Evolutionary conservation across 768 basidiomycete species (phyloP).

Genomic region (Collybiopsis confluens): DNA sequence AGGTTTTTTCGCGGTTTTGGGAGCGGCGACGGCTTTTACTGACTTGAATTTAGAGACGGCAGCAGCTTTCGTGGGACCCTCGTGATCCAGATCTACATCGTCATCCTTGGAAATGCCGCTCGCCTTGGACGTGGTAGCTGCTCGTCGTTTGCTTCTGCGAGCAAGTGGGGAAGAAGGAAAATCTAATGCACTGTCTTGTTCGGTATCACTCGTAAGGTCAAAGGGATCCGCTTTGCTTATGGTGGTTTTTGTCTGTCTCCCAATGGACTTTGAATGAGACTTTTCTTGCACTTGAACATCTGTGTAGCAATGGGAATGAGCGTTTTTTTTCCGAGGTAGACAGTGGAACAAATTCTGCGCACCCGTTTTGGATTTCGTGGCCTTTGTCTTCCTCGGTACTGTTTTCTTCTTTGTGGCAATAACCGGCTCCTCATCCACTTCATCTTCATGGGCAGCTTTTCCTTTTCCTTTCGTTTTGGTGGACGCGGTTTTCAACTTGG

Average conservation of each 20-base stretch:
- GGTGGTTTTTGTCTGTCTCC: not conserved
- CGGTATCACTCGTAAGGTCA: not conserved
- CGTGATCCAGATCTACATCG: not conserved
- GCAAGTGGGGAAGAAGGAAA: not conserved
- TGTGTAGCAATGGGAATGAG: too few relatives aligned
- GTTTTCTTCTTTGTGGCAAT: not conserved
- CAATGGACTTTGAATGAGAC: not conserved
- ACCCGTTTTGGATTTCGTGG: not conserved
- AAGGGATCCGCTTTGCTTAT: not conserved
- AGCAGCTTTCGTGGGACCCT: not conserved
- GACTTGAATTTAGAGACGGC: not conserved
- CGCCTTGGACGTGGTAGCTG: too few relatives aligned
- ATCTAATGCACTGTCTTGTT: not conserved
- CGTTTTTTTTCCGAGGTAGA: not conserved
- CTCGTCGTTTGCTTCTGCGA: not conserved
- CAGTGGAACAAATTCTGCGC: too few relatives aligned
- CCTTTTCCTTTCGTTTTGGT: not conserved
- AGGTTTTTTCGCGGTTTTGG: slow-evolving; percentile 2
- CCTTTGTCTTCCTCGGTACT: not conserved
- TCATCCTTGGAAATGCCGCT: not conserved
- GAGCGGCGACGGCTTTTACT: not conserved
- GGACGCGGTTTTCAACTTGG: not conserved
- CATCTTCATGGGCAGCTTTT: not conserved
- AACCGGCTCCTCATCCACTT: not conserved
- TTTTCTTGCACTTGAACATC: not conserved